Base-by-base conservation (phyloP, 2,329 filamentous ascomycete genomes). In the Metarhizium guizhouense region DNA sequence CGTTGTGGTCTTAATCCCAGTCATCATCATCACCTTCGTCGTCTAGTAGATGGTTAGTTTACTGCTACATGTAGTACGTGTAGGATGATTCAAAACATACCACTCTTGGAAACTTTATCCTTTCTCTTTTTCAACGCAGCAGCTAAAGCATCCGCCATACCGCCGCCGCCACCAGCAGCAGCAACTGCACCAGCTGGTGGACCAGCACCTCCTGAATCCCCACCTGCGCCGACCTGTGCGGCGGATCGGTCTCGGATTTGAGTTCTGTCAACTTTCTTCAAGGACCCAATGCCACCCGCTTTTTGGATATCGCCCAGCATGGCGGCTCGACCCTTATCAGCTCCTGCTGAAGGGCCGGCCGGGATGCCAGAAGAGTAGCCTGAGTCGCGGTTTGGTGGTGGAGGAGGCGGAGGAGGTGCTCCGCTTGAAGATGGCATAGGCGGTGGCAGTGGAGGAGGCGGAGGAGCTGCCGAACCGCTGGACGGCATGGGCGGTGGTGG, bases 51-150 rank as follows among this genome's bases (percentile, higher is more conserved):
- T 16, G 40, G 59, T 64, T 55, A 57, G 59, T 42, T 55, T 3
- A 36, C 42, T 20, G 18, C 6, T 14, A 18, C 11, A 18, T 25
- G 3, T 18, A 3, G 18, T 16, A 8, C 42, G 42, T 3, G 4
- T 14, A 40, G 38, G 13, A 40, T 36, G 13, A 10, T 1, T n/a
- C 40, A 6, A 4, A 45, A 86, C 89, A 84, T 83, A 96, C 93
- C 93, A 78, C 90, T 95, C 70, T 89, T 87, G 74, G 89, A 90
- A 69, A 96, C 93, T 78, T 95, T 96, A 72, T 90, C 84, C 77
- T 96, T 96, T 70, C 93, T 81, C 74, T 89, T 88, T 67, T 86
- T 83, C 64, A 92, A 72, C 56, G 87, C 88, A 58, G 84, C 86
- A 57, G 89, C 89, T 63, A 96, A 74, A 51, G 90, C 92, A 74